Percentiles rank a stretch among this genome's conserved stretches.
phyloP scores from a whole-genome alignment of 2,329 filamentous ascomycete genomes.

The Setomelanomma holmii region DNA sequence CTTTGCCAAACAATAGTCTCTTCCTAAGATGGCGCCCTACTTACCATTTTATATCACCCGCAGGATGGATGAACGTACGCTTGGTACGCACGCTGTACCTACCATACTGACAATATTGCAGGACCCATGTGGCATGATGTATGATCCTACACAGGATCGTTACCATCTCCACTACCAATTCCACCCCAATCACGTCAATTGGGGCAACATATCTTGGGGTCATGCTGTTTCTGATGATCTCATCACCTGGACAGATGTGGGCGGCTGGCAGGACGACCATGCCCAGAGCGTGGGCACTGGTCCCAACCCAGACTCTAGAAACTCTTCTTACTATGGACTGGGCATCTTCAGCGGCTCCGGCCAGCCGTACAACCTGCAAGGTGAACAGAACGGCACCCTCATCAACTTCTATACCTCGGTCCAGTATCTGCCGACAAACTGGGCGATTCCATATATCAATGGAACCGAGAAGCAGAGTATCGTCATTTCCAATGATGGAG shows the following conservation, averaged over 20 bases:
- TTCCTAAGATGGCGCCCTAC: conserved; percentile 58
- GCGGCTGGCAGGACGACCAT: conserved; percentile 55
- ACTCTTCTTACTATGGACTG: conserved; percentile 57
- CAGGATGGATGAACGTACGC: conserved; percentile 56
- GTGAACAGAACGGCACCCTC: conserved; percentile 55
- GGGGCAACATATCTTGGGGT: conserved; percentile 55
- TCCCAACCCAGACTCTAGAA: conserved; percentile 35
- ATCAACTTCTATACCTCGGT: conserved; percentile 58
- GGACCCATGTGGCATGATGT: conserved; percentile 60
- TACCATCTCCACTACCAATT: conserved; percentile 65
- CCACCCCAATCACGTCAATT: conserved; percentile 56
- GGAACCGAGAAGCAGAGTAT: conserved; percentile 57
- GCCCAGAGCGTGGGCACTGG: conserved; percentile 50
- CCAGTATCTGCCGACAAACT: conserved; percentile 54
- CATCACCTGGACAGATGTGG: conserved; percentile 54
- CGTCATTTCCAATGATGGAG: conserved; percentile 55
- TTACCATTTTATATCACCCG: conserved; percentile 56
- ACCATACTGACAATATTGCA: conserved; percentile 26
- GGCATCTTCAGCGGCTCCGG: conserved; percentile 62
- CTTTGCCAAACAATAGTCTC: conserved; percentile 56
- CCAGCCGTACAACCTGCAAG: conserved; percentile 57
- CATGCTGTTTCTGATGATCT: conserved; percentile 61
- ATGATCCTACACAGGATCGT: conserved; percentile 54
- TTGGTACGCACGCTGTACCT: background rate
- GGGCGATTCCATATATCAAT: conserved; percentile 52